A percentile compares a stretch with the other conserved stretches of the same genome.
These are phyloP conservation scores for Penicillium capsulatum DNA, from an alignment of 2,329 filamentous ascomycete genomes.

Conservation along the genomic window DNA sequence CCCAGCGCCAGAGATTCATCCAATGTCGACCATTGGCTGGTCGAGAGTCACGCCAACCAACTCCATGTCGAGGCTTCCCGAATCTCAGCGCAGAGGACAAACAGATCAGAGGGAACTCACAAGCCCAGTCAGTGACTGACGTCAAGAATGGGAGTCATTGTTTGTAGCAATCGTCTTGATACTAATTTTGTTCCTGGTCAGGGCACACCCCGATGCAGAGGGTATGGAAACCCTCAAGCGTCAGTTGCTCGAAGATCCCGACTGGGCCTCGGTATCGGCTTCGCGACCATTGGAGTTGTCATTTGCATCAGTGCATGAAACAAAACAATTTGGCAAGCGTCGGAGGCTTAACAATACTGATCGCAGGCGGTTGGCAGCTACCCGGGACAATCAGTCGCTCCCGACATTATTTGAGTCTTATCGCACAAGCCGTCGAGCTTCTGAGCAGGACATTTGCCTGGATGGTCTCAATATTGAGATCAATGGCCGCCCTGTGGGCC, in stretches of 20 bases:
- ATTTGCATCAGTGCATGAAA: slow-evolving; percentile 29
- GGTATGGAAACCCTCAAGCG: slow-evolving; percentile 29
- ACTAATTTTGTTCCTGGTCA: too few relatives aligned
- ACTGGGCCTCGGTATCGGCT: slow-evolving; percentile 38
- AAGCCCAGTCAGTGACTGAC: slow-evolving; percentile 9
- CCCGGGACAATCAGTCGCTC: slow-evolving; percentile 1
- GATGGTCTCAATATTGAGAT: slow-evolving; percentile 23
- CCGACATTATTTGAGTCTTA: slow-evolving; percentile 4
- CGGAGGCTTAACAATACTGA: slow-evolving; percentile 33
- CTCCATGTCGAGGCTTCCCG: slow-evolving; percentile 10
- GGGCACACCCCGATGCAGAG: neutral
- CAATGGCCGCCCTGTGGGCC: slow-evolving; percentile 18
- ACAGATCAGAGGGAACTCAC: neutral
- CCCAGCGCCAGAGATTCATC: slow-evolving; percentile 34
- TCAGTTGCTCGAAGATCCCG: slow-evolving; percentile 31
- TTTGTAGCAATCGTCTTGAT: too few relatives aligned
- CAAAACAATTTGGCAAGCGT: slow-evolving; percentile 34
- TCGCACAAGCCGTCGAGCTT: slow-evolving; percentile 1
- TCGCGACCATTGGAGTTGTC: slow-evolving; percentile 33
- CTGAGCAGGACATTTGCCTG: slow-evolving; percentile 7
- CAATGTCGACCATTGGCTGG: slow-evolving; percentile 24
- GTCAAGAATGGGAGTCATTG: neutral
- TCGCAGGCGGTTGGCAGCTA: slow-evolving; percentile 20
- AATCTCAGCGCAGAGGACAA: slow-evolving; percentile 1
- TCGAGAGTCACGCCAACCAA: slow-evolving; percentile 13